Evolutionary conservation across 2,329 filamentous ascomycete genomes (phyloP).

Genomic region (Aureobasidium sp.): DNA sequence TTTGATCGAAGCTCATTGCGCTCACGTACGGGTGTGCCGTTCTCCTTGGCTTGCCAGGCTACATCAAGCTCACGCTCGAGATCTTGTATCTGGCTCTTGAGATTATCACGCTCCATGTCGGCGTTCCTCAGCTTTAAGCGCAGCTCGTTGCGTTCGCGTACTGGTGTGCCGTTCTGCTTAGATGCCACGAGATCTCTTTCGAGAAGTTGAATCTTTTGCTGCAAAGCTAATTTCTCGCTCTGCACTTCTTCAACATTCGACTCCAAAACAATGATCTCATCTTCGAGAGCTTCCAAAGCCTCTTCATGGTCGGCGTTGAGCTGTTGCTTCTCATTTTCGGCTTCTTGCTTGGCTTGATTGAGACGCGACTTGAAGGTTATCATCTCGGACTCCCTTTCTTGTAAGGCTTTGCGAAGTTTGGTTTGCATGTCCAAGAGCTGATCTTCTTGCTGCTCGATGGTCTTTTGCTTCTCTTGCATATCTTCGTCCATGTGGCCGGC

Average conservation of each 20-base stretch:
- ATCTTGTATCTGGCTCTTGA: constrained; percentile 27
- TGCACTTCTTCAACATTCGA: constrained; percentile 34
- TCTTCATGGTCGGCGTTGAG: constrained; percentile 31
- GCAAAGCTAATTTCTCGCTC: constrained; percentile 48
- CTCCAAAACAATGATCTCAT: constrained; percentile 44
- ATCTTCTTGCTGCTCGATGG: constrained; percentile 15
- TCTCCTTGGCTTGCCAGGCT: constrained; percentile 21
- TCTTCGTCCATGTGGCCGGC: constrained; percentile 15
- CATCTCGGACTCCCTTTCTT: constrained; percentile 15
- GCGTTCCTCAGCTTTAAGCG: constrained; percentile 24
- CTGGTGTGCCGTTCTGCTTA: constrained; percentile 30
- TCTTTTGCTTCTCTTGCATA: constrained; percentile 12
- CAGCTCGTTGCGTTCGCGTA: constrained; percentile 29
- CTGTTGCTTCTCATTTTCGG: constrained; percentile 26
- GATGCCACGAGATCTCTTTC: constrained; percentile 29
- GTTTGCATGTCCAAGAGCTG: constrained; percentile 15
- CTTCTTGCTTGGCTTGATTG: background rate
- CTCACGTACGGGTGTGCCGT: constrained; percentile 26
- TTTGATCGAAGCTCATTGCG: constrained; percentile 27
- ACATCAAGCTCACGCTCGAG: constrained; percentile 30
- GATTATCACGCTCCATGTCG: constrained; percentile 25
- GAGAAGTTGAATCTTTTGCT: constrained; percentile 46
- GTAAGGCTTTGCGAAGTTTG: constrained; percentile 15
- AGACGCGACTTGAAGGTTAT: constrained; percentile 2
- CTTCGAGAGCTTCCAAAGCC: constrained; percentile 44